Evolutionary conservation across 192 early-diverging fungal genomes (phyloP), one percentile per base, ranked within the genome.

Genomic region (Coemansia sp.): DNA sequence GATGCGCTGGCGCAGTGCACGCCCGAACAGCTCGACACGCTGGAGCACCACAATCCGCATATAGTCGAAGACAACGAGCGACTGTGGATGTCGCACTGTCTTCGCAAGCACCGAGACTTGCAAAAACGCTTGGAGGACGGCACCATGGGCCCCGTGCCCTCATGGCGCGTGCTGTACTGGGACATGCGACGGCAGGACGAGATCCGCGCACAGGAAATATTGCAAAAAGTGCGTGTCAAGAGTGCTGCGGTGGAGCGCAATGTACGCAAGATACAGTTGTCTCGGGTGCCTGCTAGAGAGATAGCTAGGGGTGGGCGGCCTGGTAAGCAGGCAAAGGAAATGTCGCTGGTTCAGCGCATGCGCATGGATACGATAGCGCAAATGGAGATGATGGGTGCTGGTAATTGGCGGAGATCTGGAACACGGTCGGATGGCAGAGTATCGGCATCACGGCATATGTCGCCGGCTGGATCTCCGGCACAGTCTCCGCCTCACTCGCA

Each of bases 31-130:
- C 73, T 83, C 15, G 73, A 72, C 32, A 51, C 46, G 5, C 64
- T 83, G 63, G 80, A 83, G 58, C 66, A 63, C 60, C 37, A 62
- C 62, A 83, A 83, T 34, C 80, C 80, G 41, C 75, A 75, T 27
- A 72, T 83, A 37, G 36, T 72, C 21, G 59, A 62, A 1, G 80
- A 83, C 63, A 83, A 77, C 70, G 75, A 77, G 63, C 37, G 66
- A 1, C 50, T 83, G 60, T 83, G 80, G 80, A 57, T 51, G 53
- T 53, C 59, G 44, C 69, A 72, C 39, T 72, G 69, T 41, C 15
- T 44, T 11, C 60, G 41, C 36, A 77, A 70, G 57, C 66, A 77
- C 61, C 44, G 39, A 10, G 69, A 62, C 48, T 32, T 66, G 42
- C 67, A 50, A 14, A 36, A 42, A 17, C 63, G 72, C 63, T 58